Percentiles rank a stretch among this genome's conserved stretches.
Evolutionary conservation across 1,284 basidiomycete species (phyloP).

Genomic region (Exobasidium rhododendri): DNA sequence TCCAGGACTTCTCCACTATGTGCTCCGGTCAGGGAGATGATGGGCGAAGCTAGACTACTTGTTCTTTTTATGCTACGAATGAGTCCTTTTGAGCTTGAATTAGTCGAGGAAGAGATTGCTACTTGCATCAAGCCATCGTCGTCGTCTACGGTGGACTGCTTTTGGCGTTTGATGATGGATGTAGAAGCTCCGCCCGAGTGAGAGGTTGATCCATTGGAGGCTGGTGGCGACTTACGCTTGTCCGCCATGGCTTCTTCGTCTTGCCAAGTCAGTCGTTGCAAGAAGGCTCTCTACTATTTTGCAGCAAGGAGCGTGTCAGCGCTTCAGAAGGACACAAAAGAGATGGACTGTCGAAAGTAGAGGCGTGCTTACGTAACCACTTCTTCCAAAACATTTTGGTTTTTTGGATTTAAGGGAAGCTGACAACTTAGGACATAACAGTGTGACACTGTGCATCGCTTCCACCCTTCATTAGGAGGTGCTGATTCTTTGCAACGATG

Average conservation of each 20-base stretch:
- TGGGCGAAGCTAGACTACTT: constrained; percentile 36
- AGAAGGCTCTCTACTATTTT: too few species aligned
- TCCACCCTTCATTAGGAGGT: not conserved
- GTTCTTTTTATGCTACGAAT: constrained; percentile 40
- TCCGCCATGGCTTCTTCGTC: constrained; percentile 31
- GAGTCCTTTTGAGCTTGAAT: constrained; percentile 38
- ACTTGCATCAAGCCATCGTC: constrained; percentile 30
- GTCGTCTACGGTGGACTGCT: constrained; percentile 22
- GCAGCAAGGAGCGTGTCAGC: too few species aligned
- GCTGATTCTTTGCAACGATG: not conserved
- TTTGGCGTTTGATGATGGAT: constrained; percentile 39
- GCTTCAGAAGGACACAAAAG: too few species aligned
- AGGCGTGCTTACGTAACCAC: not conserved
- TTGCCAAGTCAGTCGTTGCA: not conserved
- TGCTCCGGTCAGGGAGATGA: constrained; percentile 44
- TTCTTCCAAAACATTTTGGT: too few species aligned
- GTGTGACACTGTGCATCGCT: not conserved
- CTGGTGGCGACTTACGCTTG: constrained; percentile 44
- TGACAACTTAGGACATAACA: not conserved
- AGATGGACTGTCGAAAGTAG: too few species aligned
- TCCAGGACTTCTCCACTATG: constrained; percentile 48
- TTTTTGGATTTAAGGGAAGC: too few species aligned
- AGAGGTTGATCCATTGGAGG: constrained; percentile 17
- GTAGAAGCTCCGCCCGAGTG: constrained; percentile 17
- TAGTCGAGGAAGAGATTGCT: constrained; percentile 36